Evolutionary conservation across 441 rosid species (phyloP).

Genomic region (Pelargonium exstipulatum): DNA sequence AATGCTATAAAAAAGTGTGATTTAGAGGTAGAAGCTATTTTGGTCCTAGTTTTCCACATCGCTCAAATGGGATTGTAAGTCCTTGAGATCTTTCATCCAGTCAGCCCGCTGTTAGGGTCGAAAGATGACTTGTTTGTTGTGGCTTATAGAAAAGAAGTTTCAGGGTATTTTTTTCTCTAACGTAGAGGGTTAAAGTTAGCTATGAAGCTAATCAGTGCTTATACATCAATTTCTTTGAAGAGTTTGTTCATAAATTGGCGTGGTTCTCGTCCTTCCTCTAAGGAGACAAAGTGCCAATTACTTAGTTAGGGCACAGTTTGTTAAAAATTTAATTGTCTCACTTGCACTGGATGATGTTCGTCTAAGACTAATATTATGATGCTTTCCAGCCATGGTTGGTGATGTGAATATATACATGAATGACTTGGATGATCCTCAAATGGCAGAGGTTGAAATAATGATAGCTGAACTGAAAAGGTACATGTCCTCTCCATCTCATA

Average conservation of each 20-base stretch:
- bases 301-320: background rate
- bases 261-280: background rate
- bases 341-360: background rate
- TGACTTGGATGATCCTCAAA: slow-evolving; percentile 68
- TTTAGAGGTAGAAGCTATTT: background rate
- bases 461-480: slow-evolving; percentile 81
- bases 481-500: slow-evolving; percentile 10
- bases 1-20: too few species aligned
- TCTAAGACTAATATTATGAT: slow-evolving; percentile 9
- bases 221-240: background rate
- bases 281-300: background rate
- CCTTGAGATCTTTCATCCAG: background rate
- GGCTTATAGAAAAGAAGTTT: background rate
- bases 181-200: background rate
- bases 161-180: background rate
- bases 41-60: background rate
- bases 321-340: background rate
- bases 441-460: slow-evolving; percentile 90
- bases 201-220: background rate
- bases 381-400: slow-evolving; percentile 71
- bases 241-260: background rate
- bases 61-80: background rate
- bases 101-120: too few species aligned
- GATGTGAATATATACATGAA: slow-evolving; percentile 93
- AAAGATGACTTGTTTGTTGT: background rate